Conservation (phyloP, 257 asterid species). For the Solanum lycopersicoides region DNA sequence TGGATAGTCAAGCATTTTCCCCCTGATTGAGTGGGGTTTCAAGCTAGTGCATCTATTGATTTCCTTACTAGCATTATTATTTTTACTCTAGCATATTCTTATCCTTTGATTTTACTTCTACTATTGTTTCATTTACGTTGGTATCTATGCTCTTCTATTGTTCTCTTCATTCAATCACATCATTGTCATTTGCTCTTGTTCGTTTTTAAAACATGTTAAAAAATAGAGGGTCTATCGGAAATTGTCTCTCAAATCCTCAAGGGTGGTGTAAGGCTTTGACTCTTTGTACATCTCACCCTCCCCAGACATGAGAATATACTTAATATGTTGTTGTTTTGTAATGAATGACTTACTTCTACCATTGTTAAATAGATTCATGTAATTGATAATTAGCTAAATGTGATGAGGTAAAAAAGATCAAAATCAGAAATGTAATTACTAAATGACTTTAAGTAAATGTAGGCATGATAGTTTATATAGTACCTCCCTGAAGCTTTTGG, state of each 20-base stretch:
- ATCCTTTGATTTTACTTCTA: background rate
- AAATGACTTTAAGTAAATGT: background rate
- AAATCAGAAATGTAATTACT: background rate
- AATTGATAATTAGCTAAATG: background rate
- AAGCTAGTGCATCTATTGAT: background rate
- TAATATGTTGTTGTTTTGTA: background rate
- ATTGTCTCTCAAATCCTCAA: background rate
- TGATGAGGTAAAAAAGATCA: background rate
- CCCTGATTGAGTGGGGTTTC: background rate
- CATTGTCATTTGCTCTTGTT: background rate
- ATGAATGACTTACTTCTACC: too few relatives aligned
- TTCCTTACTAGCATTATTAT: background rate
- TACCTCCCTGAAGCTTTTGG: background rate
- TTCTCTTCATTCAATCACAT: background rate
- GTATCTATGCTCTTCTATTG: background rate
- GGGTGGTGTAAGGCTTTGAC: background rate
- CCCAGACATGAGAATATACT: background rate
- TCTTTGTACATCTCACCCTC: background rate
- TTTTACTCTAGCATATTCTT: background rate
- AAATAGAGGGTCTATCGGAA: background rate
- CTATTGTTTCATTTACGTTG: background rate
- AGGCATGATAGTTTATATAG: background rate
- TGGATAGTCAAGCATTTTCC: background rate
- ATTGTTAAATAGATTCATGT: background rate
- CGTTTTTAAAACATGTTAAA: background rate